Percentiles rank a stretch among this genome's conserved stretches.
These are phyloP conservation scores for Barbatosphaeria neglecta DNA, from an alignment of 495 filamentous ascomycete genomes.

Conservation along the genomic window DNA sequence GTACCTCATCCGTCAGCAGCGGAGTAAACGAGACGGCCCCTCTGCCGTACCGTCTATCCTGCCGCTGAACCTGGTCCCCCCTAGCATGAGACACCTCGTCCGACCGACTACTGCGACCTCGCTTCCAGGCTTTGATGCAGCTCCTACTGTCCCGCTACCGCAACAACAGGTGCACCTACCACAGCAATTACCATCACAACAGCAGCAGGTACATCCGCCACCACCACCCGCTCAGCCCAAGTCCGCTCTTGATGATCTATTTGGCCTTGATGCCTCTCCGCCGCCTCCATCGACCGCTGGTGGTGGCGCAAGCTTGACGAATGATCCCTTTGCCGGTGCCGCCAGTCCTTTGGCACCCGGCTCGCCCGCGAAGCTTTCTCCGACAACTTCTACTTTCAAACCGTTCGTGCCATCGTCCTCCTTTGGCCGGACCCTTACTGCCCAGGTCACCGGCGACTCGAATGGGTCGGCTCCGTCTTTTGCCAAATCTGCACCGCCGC, in stretches of 20 bases:
- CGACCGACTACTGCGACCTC: slow-evolving; percentile 37
- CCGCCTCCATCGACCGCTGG: slow-evolving; percentile 41
- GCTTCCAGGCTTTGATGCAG: slow-evolving; percentile 19
- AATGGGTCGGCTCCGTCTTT: slow-evolving; percentile 28
- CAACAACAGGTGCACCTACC: slow-evolving; percentile 26
- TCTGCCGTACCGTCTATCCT: slow-evolving; percentile 56
- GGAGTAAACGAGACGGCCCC: slow-evolving; percentile 51
- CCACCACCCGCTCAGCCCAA: slow-evolving; percentile 44
- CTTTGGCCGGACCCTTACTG: slow-evolving; percentile 73
- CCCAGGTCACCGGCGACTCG: slow-evolving; percentile 68
- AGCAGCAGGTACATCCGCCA: background rate
- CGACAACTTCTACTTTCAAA: slow-evolving; percentile 54
- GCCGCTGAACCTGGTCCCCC: slow-evolving; percentile 74
- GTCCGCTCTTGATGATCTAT: slow-evolving; percentile 82
- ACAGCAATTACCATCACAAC: slow-evolving; percentile 35
- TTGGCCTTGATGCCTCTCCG: slow-evolving; percentile 67
- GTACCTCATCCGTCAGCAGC: slow-evolving; percentile 87
- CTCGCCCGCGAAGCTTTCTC: slow-evolving; percentile 38
- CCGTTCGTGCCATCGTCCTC: slow-evolving; percentile 85
- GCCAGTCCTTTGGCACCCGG: slow-evolving; percentile 34
- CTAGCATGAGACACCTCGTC: slow-evolving; percentile 66
- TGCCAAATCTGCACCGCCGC: slow-evolving; percentile 23
- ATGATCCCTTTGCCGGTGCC: slow-evolving; percentile 46
- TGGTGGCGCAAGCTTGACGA: slow-evolving; percentile 48
- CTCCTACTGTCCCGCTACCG: slow-evolving; percentile 26